Base-by-base conservation (phyloP, 768 basidiomycete genomes). In the Pulveroboletus sp. region DNA sequence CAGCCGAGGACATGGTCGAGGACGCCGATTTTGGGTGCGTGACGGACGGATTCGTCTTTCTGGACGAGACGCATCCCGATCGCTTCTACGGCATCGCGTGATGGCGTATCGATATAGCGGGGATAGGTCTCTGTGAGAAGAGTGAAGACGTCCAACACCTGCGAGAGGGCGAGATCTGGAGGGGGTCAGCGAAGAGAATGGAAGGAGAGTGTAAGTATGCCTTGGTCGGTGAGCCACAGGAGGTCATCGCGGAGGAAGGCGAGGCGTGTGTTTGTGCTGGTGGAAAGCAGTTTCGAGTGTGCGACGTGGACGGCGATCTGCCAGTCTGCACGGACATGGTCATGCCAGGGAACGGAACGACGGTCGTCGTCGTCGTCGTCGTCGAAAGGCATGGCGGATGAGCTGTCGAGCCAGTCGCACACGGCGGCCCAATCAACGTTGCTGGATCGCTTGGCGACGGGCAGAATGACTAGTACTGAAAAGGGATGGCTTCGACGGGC, bases 41-140 rank as follows among this genome's bases (percentile, higher is more conserved):
- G 8, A 58, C 21, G 42, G 71, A 59, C 12, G 69, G 77, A 51
- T 51, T 83, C 80, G 57, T 91, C 87, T 33, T 78, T 79, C 24
- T 71, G 70, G 17, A 89, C 78, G 47, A 93, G 59, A 41, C 80
- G 79, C 63, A 80, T 76, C 0, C 79, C 82, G 28, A 91, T 76
- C 2, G 70, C 69, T 58, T 90, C 83, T 0, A 89, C 86, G 3
- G 86, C 87, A 48, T 80, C 76, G 52, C 84, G 75, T 1, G 91
- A 93, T 42, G 73, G 61, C 3, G 75, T 65, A 64, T 94, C 92
- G 39, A 80, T 71, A 73, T 93, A 93, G 58, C 85, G 81, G 14
- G 87, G 81, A 66, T 90, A 87, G 0, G 88, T 92, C 45, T 81
- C 69, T 2, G 84, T 86, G 43, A 93, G 69, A 5, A 93, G 71